phyloP scores from a whole-genome alignment of 345 rosid genomes.

The Geranium rotundifolium region DNA sequence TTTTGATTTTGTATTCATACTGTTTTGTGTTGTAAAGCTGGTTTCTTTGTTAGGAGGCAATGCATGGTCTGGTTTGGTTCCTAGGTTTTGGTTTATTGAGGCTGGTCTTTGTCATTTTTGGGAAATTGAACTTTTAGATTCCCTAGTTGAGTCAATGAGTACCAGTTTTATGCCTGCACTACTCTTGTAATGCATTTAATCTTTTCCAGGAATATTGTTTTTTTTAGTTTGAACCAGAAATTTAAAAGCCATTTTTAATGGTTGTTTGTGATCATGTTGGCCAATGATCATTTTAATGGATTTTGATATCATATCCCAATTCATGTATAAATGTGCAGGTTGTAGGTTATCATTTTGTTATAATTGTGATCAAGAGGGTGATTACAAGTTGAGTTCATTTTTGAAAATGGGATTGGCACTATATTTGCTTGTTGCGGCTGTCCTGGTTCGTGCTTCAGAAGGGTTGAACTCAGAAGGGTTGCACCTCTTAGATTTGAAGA shows the following conservation, averaged over 20 bases:
- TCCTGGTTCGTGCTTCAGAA: conserved; percentile 32
- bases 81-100: no score
- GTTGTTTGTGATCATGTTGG: conserved; percentile 1
- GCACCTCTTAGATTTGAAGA: conserved; percentile 49
- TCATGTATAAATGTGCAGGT: conserved; percentile 15
- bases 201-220: neutral
- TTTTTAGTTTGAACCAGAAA: no score
- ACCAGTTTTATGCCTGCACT: neutral
- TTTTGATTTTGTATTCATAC: conserved; percentile 2
- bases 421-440: conserved; percentile 21
- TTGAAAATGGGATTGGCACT: conserved; percentile 21
- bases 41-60: neutral
- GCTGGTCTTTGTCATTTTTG: no score
- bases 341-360: conserved; percentile 1
- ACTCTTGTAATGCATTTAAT: neutral
- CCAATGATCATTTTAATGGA: neutral
- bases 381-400: conserved; percentile 10
- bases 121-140: no score
- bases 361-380: conserved; percentile 5
- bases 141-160: no score
- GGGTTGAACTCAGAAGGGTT: conserved; percentile 66
- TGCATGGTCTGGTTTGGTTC: no score
- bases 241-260: no score
- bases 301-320: conserved; percentile 7
- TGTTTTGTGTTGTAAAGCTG: conserved; percentile 1